A percentile compares a stretch with the other conserved stretches of the same genome.
Conservation (phyloP, 2,329 filamentous ascomycete species). For the Beauveria australis region DNA sequence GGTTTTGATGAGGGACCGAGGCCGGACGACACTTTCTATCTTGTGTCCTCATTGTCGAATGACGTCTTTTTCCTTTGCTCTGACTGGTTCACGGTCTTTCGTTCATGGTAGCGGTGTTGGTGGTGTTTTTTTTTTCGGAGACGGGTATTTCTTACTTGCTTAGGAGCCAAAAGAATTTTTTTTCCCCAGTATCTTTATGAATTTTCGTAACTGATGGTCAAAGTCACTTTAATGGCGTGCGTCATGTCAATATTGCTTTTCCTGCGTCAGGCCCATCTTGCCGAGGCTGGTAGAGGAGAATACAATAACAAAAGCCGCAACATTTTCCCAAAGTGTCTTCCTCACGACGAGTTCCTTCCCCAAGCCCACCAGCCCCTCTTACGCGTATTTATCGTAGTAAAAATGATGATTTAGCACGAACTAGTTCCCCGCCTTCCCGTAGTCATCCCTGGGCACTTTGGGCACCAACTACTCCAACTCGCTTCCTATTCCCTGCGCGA, state of each 20-base stretch:
- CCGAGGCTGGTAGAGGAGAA: neutral
- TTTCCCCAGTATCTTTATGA: neutral
- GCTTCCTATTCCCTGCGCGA: neutral
- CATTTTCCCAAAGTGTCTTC: too few species aligned
- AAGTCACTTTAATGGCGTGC: neutral
- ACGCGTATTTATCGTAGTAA: neutral
- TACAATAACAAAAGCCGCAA: too few species aligned
- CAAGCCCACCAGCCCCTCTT: neutral
- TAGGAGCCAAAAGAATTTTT: neutral
- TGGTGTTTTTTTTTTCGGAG: conserved; percentile 9
- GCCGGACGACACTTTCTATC: conserved; percentile 9
- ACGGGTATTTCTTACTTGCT: conserved; percentile 3
- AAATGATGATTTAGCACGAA: neutral
- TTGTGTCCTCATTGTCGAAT: neutral
- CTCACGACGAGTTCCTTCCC: neutral
- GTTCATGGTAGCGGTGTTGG: conserved; percentile 10
- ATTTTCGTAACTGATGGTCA: neutral
- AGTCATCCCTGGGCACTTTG: neutral
- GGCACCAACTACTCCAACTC: neutral
- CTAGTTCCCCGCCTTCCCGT: neutral
- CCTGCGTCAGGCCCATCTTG: neutral
- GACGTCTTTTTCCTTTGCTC: neutral
- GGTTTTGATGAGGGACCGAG: neutral
- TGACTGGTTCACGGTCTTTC: neutral
- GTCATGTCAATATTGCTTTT: neutral